phyloP scores from a whole-genome alignment of 176 grass and related monocot genomes.

The Miscanthus lutarioriparius region DNA sequence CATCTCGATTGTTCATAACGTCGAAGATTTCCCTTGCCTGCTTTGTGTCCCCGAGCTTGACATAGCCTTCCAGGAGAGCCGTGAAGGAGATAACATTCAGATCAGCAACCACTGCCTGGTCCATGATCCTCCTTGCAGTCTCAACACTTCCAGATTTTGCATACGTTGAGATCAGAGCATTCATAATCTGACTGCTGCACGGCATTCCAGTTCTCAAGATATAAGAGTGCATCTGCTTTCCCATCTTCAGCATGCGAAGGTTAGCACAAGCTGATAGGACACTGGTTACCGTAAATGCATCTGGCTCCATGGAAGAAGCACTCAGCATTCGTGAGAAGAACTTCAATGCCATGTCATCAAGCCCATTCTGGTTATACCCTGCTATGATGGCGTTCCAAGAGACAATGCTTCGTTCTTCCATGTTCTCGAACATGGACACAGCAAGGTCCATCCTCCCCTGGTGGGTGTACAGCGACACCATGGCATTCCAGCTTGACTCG shows the following conservation, averaged over 20 bases:
- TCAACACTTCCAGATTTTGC: conserved; percentile 57
- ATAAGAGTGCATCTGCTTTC: conserved; percentile 61
- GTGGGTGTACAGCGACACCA: conserved; percentile 52
- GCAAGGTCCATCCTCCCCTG: conserved; percentile 76
- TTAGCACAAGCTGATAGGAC: conserved; percentile 55
- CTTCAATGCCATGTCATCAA: conserved; percentile 57
- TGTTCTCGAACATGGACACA: conserved; percentile 50
- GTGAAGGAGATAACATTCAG: conserved; percentile 89
- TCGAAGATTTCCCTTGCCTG: conserved; percentile 71
- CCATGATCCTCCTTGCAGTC: conserved; percentile 61
- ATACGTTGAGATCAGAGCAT: conserved; percentile 78
- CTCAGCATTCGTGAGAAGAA: conserved; percentile 64
- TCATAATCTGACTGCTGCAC: conserved; percentile 45
- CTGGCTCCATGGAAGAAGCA: conserved; percentile 41
- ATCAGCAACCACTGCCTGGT: conserved; percentile 40
- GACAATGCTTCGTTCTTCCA: conserved; percentile 57
- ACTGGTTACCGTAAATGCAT: conserved; percentile 61
- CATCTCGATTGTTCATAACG: conserved; percentile 74
- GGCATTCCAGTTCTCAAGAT: conserved; percentile 46
- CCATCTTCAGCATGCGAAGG: conserved; percentile 46
- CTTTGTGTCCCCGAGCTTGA: conserved; percentile 68
- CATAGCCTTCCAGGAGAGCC: conserved; percentile 87
- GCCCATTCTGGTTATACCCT: conserved; percentile 73
- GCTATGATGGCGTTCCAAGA: conserved; percentile 90
- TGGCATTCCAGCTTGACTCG: conserved; percentile 67